Percentiles rank a stretch among this genome's conserved stretches.
These are phyloP conservation scores for Theileria sp. DNA, from an alignment of 169 alveolate genomes.

Conservation along the genomic window DNA sequence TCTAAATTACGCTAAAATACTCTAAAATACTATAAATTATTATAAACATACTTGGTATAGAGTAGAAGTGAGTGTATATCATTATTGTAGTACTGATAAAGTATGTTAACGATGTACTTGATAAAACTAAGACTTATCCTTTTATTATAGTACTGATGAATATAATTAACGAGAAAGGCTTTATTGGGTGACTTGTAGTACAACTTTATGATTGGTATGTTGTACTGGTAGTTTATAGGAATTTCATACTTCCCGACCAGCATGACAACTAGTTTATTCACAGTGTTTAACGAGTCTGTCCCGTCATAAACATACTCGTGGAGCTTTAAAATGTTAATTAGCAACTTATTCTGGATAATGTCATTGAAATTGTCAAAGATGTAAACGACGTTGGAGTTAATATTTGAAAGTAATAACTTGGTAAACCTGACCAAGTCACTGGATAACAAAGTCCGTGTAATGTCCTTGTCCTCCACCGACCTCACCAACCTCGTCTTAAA, in stretches of 20 bases:
- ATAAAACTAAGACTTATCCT: background rate
- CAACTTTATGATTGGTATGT: background rate
- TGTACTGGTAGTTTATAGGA: background rate
- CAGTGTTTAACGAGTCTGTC: background rate
- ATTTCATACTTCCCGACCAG: background rate
- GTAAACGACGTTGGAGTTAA: background rate
- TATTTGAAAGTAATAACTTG: background rate
- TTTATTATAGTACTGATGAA: background rate
- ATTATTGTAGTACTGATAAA: background rate
- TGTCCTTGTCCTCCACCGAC: background rate
- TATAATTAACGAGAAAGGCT: background rate
- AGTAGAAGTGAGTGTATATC: background rate
- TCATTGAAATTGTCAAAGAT: background rate
- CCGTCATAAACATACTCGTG: conserved; percentile 3
- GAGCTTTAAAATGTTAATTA: background rate
- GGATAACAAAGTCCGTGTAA: background rate
- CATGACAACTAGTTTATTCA: background rate
- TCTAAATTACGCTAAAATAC: too few relatives aligned
- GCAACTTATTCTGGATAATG: background rate
- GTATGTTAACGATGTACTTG: background rate
- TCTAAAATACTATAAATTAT: too few relatives aligned
- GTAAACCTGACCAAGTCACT: background rate
- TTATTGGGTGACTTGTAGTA: background rate
- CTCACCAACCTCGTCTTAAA: background rate
- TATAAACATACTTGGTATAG: background rate